phyloP scores from a whole-genome alignment of 352 stramenopile species.

The Plasmopara viticola region DNA sequence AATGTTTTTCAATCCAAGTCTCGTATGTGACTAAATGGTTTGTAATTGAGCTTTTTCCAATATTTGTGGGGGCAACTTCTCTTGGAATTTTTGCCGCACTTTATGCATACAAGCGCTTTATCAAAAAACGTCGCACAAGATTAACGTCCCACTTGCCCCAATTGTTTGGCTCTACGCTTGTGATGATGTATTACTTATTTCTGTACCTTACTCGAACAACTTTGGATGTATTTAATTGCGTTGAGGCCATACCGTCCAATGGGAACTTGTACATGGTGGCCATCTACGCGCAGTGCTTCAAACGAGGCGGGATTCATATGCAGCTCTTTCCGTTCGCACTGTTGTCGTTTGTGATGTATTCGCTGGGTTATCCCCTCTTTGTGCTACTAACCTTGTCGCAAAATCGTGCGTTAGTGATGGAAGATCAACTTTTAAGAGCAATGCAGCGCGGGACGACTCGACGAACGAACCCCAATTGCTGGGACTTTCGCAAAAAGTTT shows the following conservation, averaged over 20 bases:
- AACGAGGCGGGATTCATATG: slow-evolving; percentile 50
- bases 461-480: slow-evolving; percentile 67
- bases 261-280: slow-evolving; percentile 68
- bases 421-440: slow-evolving; percentile 55
- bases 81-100: slow-evolving; percentile 41
- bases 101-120: slow-evolving; percentile 55
- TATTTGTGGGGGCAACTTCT: slow-evolving; percentile 36
- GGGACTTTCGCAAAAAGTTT: slow-evolving; percentile 69
- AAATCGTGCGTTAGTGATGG: slow-evolving; percentile 53
- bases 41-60: slow-evolving; percentile 49
- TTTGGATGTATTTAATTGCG: slow-evolving; percentile 76
- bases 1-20: slow-evolving; percentile 71
- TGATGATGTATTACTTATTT: slow-evolving; percentile 84
- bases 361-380: slow-evolving; percentile 64
- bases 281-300: slow-evolving; percentile 60
- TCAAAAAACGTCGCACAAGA: slow-evolving; percentile 42
- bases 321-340: slow-evolving; percentile 59
- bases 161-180: slow-evolving; percentile 59
- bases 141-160: slow-evolving; percentile 61
- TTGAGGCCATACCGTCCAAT: slow-evolving; percentile 51
- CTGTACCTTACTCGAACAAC: slow-evolving; percentile 70
- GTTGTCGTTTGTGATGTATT: slow-evolving; percentile 60
- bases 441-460: slow-evolving; percentile 50
- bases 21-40: slow-evolving; percentile 73
- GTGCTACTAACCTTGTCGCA: slow-evolving; percentile 54